Base-by-base conservation (phyloP, 495 filamentous ascomycete species). In the Penicillium canariense region DNA sequence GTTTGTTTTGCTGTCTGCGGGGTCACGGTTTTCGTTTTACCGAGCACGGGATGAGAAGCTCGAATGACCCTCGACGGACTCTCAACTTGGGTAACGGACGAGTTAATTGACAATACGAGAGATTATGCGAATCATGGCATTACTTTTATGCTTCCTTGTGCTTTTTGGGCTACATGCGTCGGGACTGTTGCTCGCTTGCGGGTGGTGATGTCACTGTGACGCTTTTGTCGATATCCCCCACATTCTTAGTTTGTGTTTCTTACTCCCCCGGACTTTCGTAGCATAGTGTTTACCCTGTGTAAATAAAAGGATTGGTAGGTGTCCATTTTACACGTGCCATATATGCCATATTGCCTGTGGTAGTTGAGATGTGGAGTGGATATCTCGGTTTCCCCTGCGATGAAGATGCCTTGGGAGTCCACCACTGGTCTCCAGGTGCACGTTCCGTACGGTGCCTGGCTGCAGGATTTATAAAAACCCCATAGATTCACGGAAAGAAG, bases 191-290 rank as follows among this genome's bases (percentile, higher is more conserved):
- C 49, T 43, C 25, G 35, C 47, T 40, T 35, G 23, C 31, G 46
- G 39, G 40, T 60, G 46, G 60, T 66, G 63, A 66, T 66, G 63
- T 66, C 63, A 66, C 57, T 23, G 55, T 66, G 62, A 65, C 56
- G 56, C 50, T 35, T 27, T 42, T 31, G 40, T 36, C 50, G 22
- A 48, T 32, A 31, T 23, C 44, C n/a, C 15, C 34, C 44, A 22
- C 47, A 48, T 38, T 53, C 25, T 58, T 48, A 46, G 25, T 45
- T 51, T 44, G 8, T 14, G 43, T 42, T 22, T 43, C 39, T 17
- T 43, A 11, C 35, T 43, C 14, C 27, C 23, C 27, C 9, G 23
- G 23, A 23, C 18, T n/a, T 35, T 22, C 2, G n/a, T 31, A 11
- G 12, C 65, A 35, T 5, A 51, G 51, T 27, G n/a, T n/a, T n/a